A percentile compares a stretch with the other conserved stretches of the same genome.
Conservation (phyloP, 495 filamentous ascomycete genomes). For the Saxispiralis lemnorum region DNA sequence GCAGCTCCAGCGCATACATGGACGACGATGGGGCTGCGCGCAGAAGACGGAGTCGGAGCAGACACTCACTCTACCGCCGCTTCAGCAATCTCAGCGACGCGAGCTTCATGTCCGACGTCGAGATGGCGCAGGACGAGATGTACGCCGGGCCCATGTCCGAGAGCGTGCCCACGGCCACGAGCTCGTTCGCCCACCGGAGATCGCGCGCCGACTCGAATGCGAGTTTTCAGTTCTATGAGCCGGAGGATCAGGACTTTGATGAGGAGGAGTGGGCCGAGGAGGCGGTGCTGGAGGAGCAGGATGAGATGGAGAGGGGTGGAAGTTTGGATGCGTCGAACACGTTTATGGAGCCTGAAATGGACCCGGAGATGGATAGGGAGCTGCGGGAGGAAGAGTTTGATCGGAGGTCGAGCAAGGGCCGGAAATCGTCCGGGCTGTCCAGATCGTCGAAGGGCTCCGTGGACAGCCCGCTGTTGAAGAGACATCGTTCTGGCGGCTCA, state of each 20-base stretch:
- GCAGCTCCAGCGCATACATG: neutral
- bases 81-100: constrained; percentile 7
- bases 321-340: constrained; percentile 6
- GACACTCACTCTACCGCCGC: constrained; percentile 5
- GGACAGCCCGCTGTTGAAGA: constrained; percentile 56
- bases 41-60: neutral
- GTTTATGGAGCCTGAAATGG: constrained; percentile 5
- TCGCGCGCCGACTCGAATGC: constrained; percentile 58
- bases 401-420: constrained; percentile 9
- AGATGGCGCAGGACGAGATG: constrained; percentile 96
- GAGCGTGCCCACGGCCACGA: constrained; percentile 76
- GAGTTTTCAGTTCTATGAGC: constrained; percentile 79
- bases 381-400: constrained; percentile 25
- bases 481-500: constrained; percentile 29
- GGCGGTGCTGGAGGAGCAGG: constrained; percentile 35
- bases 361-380: neutral
- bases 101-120: constrained; percentile 73
- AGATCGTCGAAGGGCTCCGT: constrained; percentile 31
- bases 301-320: constrained; percentile 25
- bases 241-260: constrained; percentile 32
- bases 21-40: constrained; percentile 3
- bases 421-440: constrained; percentile 4
- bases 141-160: constrained; percentile 90
- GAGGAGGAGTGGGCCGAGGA: constrained; percentile 32
- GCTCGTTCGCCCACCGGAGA: constrained; percentile 69